Percentiles rank a stretch among this genome's conserved stretches.
phyloP scores from a whole-genome alignment of 345 rosid species.

The Dovyalis caffra region DNA sequence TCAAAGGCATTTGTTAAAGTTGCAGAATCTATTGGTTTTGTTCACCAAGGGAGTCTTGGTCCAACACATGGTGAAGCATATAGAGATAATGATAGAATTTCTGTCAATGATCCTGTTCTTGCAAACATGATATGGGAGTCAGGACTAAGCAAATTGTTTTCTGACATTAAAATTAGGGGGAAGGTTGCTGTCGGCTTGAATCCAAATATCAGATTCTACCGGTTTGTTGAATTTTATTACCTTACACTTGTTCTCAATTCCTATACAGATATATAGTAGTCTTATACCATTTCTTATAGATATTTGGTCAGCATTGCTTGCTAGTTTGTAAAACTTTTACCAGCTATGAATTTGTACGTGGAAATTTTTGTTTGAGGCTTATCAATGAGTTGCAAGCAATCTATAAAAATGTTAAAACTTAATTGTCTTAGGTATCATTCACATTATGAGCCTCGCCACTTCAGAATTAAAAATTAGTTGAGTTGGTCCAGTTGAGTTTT shows the following conservation, averaged over 20 bases:
- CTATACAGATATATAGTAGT: not conserved
- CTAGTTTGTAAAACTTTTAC: not conserved
- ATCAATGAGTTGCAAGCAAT: not conserved
- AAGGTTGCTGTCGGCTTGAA: conserved; percentile 84
- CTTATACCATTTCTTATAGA: not conserved
- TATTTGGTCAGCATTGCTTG: not conserved
- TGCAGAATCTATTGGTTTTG: conserved; percentile 78
- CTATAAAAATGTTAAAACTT: not conserved
- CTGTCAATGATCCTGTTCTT: conserved; percentile 65
- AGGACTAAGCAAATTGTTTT: conserved; percentile 59
- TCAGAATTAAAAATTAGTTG: not conserved
- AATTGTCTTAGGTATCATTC: not conserved
- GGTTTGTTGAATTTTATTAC: conserved; percentile 37
- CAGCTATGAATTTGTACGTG: not conserved
- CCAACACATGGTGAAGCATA: conserved; percentile 90
- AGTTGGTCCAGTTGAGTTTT: not conserved
- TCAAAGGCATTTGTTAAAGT: conserved; percentile 58
- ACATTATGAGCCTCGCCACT: not conserved
- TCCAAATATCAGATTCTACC: conserved; percentile 82
- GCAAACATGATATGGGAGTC: conserved; percentile 70
- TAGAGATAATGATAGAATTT: conserved; percentile 78
- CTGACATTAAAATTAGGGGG: conserved; percentile 70
- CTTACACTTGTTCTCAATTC: not conserved
- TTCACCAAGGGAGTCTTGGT: conserved; percentile 90
- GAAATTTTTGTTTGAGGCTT: not conserved